Evolutionary conservation across 2,329 filamentous ascomycete species (phyloP), one percentile per base, ranked within the genome.

Genomic region (Cytospora mali): DNA sequence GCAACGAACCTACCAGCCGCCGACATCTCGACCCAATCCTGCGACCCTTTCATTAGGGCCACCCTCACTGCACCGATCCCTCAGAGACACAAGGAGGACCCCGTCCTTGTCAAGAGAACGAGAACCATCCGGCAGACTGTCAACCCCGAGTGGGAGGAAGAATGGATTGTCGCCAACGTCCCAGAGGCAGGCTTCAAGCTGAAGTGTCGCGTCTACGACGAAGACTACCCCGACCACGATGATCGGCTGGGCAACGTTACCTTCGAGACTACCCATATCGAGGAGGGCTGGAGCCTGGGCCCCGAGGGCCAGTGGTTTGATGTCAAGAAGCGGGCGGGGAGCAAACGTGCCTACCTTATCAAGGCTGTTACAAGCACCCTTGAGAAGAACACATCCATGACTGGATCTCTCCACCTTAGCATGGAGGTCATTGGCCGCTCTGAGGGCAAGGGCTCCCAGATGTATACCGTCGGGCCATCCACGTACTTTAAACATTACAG

Each of bases 131-230:
- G 90, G 62, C 85, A 83, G 67, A 88, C 84, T 48, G 88, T 86
- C 1, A 84, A 93, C 69, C 93, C 94, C 0, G 81, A 79, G 54
- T 98, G 94, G 94, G 83, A 96, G 54, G 86, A 88, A 42, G 84
- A 92, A 64, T 98, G 94, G 94, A 82, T 92, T 25, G 89, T 98
- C 27, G 92, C 91, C 65, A 96, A 97, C 68, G 84, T 97, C 2
- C 93, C 94, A 0, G 80, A 88, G 0, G 86, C 84, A 0, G 93
- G 93, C 4, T 96, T 97, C 77, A 84, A 82, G 62, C 82, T 98
- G 68, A 97, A 97, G 73, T 92, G 91, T 65, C 85, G 91, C 58
- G 77, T 98, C 21, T 96, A 93, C 75, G 94, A 98, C 71, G 94
- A 98, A 74, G 94, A 98, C 75, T 87, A 88, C 35, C 86, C 88